phyloP scores from a whole-genome alignment of 257 asterid genomes.

The Lithospermum erythrorhizon region DNA sequence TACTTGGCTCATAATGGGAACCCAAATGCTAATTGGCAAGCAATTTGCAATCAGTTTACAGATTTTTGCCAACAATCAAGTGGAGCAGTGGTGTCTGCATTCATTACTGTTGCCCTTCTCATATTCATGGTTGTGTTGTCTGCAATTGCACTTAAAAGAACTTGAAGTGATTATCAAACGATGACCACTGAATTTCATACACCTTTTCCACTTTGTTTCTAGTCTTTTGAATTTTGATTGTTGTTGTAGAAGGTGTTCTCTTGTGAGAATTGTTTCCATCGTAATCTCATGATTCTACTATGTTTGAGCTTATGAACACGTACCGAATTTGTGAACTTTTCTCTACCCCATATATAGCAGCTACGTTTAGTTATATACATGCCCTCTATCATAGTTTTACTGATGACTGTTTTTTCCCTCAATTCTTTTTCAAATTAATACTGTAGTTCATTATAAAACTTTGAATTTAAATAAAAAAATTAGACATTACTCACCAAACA shows the following conservation, averaged over 20 bases:
- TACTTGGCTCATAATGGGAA: conserved; percentile 66
- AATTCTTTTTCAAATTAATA: too few species aligned
- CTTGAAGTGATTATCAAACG: not conserved
- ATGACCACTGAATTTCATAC: not conserved
- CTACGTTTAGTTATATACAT: too few species aligned
- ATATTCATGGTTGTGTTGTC: conserved; percentile 35
- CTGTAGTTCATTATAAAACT: too few species aligned
- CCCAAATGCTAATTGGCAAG: conserved; percentile 47
- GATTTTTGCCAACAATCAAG: conserved; percentile 49
- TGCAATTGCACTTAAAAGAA: conserved; percentile 41
- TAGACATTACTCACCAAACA: too few species aligned
- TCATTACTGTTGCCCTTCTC: conserved; percentile 31
- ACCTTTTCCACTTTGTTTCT: not conserved
- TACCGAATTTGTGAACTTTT: not conserved
- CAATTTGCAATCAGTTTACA: conserved; percentile 51
- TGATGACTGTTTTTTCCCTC: too few species aligned
- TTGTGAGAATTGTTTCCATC: not conserved
- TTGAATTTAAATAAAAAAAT: too few species aligned
- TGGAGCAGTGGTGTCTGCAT: conserved; percentile 47
- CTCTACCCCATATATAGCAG: too few species aligned
- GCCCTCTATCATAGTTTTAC: too few species aligned
- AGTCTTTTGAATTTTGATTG: not conserved
- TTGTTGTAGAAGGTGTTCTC: not conserved
- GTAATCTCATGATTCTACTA: not conserved
- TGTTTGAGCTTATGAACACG: too few species aligned